These are phyloP conservation scores for Paratinospora sagittata DNA, from an alignment of 164 flowering plant species.

Conservation along the genomic window DNA sequence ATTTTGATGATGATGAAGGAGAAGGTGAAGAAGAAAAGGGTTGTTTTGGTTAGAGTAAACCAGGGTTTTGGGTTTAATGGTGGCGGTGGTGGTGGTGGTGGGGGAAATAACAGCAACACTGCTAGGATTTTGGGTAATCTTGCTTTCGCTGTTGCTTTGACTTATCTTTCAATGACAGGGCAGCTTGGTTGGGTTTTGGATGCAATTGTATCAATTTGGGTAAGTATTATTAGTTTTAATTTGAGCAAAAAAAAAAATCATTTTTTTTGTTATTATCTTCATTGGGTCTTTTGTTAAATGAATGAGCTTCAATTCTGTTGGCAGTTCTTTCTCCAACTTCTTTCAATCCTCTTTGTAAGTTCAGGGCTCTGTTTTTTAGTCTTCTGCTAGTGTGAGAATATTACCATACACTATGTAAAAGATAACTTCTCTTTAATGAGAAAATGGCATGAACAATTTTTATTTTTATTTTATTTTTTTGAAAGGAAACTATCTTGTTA, in stretches of 20 bases:
- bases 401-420: no score
- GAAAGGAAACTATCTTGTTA: no score
- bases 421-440: no score
- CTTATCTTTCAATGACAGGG: slow-evolving; percentile 81
- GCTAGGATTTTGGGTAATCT: slow-evolving; percentile 69
- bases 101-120: slow-evolving; percentile 35
- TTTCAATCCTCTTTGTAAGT: background rate
- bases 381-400: no score
- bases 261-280: background rate
- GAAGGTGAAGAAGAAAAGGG: slow-evolving; percentile 34
- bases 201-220: slow-evolving; percentile 92
- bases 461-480: no score
- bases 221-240: slow-evolving; percentile 17
- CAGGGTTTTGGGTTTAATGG: slow-evolving; percentile 55
- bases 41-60: slow-evolving; percentile 50
- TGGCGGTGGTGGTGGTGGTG: slow-evolving; percentile 40
- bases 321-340: no score
- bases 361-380: background rate
- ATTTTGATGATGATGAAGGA: slow-evolving; percentile 27
- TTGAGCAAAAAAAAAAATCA: no score
- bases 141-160: slow-evolving; percentile 73
- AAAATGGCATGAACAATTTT: no score
- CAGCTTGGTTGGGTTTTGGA: slow-evolving; percentile 93
- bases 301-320: no score
- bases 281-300: background rate